phyloP scores from a whole-genome alignment of 2,329 filamentous ascomycete genomes.

The Rhinocladiella mackenziei region DNA sequence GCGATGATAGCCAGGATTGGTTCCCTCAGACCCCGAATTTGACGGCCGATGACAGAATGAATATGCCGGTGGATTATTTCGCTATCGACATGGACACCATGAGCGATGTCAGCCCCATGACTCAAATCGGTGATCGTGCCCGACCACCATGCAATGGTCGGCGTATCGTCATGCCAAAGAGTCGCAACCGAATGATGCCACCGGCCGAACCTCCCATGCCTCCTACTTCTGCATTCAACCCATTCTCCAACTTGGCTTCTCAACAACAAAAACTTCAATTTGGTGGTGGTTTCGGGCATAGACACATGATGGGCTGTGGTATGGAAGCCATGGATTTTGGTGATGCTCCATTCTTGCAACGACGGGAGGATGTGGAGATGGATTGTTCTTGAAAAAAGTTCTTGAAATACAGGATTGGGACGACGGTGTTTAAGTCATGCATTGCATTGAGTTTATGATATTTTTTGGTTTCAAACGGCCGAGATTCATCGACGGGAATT shows the following conservation, averaged over 20 bases:
- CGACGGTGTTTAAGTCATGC: conserved; percentile 11
- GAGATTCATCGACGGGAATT: no score
- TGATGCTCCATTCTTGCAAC: conserved; percentile 43
- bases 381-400: conserved; percentile 34
- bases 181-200: conserved; percentile 12
- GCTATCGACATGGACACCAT: conserved; percentile 27
- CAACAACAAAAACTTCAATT: conserved; percentile 18
- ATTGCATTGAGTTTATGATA: conserved; percentile 20
- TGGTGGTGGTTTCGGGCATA: conserved; percentile 31
- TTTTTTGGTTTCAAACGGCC: neutral
- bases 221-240: conserved; percentile 22
- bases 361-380: conserved; percentile 42
- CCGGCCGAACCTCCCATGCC: conserved; percentile 16
- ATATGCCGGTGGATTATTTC: conserved; percentile 28
- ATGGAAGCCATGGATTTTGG: conserved; percentile 42
- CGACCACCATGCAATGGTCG: conserved; percentile 18
- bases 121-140: conserved; percentile 16
- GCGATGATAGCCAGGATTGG: conserved; percentile 35
- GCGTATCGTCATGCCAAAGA: conserved; percentile 27
- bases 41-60: conserved; percentile 21
- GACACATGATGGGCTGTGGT: conserved; percentile 32
- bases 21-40: conserved; percentile 26
- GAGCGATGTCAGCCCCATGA: conserved; percentile 24
- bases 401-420: conserved; percentile 7
- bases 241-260: conserved; percentile 22